Evolutionary conservation across 1,284 basidiomycete genomes (phyloP).

Genomic region (Psilocybe mexicana): DNA sequence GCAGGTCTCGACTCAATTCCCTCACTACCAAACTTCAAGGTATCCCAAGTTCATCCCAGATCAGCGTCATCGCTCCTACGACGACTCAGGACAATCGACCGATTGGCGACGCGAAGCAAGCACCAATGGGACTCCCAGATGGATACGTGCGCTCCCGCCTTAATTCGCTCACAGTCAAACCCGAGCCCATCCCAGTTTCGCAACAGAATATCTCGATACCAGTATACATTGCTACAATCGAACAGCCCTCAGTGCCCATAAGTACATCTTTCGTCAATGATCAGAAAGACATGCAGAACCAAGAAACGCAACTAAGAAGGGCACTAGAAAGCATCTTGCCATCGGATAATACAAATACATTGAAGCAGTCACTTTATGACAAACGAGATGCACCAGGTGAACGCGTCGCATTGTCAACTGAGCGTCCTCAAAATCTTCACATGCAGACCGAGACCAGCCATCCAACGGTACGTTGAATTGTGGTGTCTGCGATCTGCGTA

Average conservation of each 20-base stretch:
- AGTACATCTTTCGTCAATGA: neutral
- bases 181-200: neutral
- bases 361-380: no score
- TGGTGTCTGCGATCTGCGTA: neutral
- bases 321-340: neutral
- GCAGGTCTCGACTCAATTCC: conserved; percentile 1
- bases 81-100: neutral
- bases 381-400: neutral
- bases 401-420: neutral
- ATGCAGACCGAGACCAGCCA: neutral
- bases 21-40: neutral
- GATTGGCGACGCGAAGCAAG: neutral
- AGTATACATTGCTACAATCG: neutral
- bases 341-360: no score
- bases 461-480: neutral
- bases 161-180: neutral
- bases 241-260: neutral
- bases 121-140: neutral
- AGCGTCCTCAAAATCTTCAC: neutral
- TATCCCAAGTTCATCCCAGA: neutral
- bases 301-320: neutral
- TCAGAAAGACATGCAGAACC: neutral
- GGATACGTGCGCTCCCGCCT: neutral
- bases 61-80: neutral
- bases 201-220: neutral